Conservation (phyloP, 1,284 basidiomycete species). For the Apiotrichum akiyoshidainum region DNA sequence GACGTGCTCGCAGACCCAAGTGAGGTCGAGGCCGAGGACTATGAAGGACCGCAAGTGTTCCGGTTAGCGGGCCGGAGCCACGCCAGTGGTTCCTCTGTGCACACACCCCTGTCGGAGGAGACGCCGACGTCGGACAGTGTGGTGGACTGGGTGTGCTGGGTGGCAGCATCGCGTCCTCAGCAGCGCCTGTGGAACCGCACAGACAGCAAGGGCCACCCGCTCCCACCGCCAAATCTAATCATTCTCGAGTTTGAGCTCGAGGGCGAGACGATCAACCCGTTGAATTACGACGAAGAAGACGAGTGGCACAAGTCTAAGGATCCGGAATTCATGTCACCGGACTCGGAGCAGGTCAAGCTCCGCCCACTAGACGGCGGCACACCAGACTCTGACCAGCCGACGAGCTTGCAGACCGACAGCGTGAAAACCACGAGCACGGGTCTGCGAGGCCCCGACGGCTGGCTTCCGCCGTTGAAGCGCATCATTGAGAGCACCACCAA, state of each 20-base stretch:
- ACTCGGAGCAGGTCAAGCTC: neutral
- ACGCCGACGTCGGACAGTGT: neutral
- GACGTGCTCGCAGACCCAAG: constrained; percentile 62
- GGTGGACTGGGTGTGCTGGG: constrained; percentile 75
- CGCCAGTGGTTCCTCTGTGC: neutral
- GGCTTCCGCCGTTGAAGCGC: constrained; percentile 57
- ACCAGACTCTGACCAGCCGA: too few species aligned
- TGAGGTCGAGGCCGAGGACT: constrained; percentile 29
- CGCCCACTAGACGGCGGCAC: too few species aligned
- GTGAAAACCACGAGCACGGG: constrained; percentile 18
- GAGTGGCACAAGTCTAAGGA: neutral
- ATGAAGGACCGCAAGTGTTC: constrained; percentile 67
- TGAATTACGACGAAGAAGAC: constrained; percentile 35
- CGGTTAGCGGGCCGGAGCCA: constrained; percentile 57
- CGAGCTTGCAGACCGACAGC: too few species aligned
- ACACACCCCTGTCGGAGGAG: neutral
- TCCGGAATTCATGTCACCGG: neutral
- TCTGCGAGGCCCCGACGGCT: constrained; percentile 37
- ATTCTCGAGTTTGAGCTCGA: constrained; percentile 83
- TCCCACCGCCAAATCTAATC: constrained; percentile 52
- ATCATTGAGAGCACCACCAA: constrained; percentile 73
- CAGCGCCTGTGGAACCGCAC: constrained; percentile 30
- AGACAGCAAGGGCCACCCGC: constrained; percentile 26
- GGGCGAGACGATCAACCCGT: constrained; percentile 67
- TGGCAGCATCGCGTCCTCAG: constrained; percentile 67